phyloP scores from a whole-genome alignment of 1,284 basidiomycete genomes.

The Trametes pubescens region DNA sequence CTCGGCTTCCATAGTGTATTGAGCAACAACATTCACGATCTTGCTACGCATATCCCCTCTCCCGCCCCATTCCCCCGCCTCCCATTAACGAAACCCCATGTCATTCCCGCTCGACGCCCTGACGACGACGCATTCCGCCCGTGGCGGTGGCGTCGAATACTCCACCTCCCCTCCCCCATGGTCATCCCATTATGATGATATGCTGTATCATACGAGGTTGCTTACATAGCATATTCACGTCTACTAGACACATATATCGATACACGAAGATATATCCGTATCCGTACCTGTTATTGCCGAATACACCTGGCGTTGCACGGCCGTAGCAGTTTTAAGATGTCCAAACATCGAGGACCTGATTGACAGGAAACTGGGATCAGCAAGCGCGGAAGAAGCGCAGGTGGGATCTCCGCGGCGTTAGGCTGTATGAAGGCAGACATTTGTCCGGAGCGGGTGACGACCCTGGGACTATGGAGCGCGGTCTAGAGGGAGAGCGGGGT shows the following conservation, averaged over 20 bases:
- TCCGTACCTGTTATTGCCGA: not conserved
- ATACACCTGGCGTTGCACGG: not conserved
- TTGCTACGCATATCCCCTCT: slow-evolving; percentile 20
- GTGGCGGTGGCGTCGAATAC: not conserved
- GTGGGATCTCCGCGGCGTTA: not conserved
- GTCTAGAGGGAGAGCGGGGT: too few relatives aligned
- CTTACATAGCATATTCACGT: slow-evolving; percentile 34
- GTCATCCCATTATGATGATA: slow-evolving; percentile 13
- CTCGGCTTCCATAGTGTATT: slow-evolving; percentile 18
- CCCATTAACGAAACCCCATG: slow-evolving; percentile 13
- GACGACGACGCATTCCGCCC: not conserved
- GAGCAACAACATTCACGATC: slow-evolving; percentile 28
- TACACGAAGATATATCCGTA: slow-evolving; percentile 36
- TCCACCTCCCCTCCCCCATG: not conserved
- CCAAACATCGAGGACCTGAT: not conserved
- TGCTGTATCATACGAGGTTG: slow-evolving; percentile 34
- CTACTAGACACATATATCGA: slow-evolving; percentile 34
- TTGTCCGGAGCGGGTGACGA: too few relatives aligned
- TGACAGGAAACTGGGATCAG: not conserved
- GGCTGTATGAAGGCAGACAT: not conserved
- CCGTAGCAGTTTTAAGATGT: not conserved
- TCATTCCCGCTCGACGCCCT: not conserved
- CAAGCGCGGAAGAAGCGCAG: not conserved
- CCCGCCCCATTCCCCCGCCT: not conserved
- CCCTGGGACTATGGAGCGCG: too few relatives aligned